phyloP scores from a whole-genome alignment of 2,329 filamentous ascomycete genomes.

The Aspergillus versicolor region DNA sequence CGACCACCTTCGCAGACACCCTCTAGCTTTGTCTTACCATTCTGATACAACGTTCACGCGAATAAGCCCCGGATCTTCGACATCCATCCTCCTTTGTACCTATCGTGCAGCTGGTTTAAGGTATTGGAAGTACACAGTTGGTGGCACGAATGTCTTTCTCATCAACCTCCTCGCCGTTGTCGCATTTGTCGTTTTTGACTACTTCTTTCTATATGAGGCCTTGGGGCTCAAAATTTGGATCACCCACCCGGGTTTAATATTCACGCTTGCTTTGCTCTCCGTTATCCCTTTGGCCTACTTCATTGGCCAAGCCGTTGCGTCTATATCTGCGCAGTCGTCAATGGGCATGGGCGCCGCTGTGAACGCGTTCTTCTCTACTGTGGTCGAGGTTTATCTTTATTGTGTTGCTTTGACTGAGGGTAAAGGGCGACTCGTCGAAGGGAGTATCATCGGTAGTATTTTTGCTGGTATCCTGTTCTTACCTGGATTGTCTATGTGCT shows the following conservation, averaged over 20 bases:
- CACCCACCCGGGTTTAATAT: conserved; percentile 82
- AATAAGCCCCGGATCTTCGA: conserved; percentile 67
- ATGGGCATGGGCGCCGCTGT: conserved; percentile 97
- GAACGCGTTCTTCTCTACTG: conserved; percentile 96
- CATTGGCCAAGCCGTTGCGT: conserved; percentile 96
- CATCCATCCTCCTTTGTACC: conserved; percentile 90
- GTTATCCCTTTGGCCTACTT: conserved; percentile 98
- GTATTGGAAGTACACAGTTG: conserved; percentile 99
- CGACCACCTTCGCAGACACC: conserved; percentile 88
- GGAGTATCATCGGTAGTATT: conserved; percentile 95
- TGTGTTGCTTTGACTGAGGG: conserved; percentile 90
- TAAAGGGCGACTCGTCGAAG: conserved; percentile 89
- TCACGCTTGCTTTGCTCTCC: conserved; percentile 78
- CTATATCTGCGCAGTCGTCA: conserved; percentile 96
- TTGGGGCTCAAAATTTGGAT: conserved; percentile 70
- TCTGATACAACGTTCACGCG: conserved; percentile 76
- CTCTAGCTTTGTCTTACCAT: conserved; percentile 89
- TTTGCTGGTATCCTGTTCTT: conserved; percentile 95
- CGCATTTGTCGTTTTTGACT: conserved; percentile 92
- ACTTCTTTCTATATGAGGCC: conserved; percentile 70
- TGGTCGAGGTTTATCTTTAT: conserved; percentile 97
- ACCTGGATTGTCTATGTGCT: conserved; percentile 96
- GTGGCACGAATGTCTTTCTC: conserved; percentile 98
- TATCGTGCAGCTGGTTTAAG: conserved; percentile 91
- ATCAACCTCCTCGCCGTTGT: conserved; percentile 95